Evolutionary conservation across 176 grass and related monocot species (phyloP).

Genomic region (Oryza brachyantha): DNA sequence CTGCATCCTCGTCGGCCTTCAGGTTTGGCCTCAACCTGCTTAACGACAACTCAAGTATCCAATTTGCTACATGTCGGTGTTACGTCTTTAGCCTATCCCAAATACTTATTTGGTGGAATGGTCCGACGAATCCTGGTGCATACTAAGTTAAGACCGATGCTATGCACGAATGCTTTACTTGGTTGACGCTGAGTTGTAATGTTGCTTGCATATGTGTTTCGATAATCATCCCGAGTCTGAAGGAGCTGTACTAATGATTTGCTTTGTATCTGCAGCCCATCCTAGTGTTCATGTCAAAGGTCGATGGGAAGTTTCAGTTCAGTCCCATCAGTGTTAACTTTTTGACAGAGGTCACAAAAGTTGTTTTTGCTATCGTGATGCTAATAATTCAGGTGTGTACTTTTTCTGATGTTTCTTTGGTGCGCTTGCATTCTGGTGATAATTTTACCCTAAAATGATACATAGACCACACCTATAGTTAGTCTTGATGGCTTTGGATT

Average conservation of each 20-base stretch:
- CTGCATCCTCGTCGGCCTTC: constrained; percentile 84
- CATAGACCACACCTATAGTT: background rate
- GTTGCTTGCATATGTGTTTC: background rate
- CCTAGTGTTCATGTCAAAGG: constrained; percentile 97
- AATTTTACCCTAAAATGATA: constrained; percentile 11
- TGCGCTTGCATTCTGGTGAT: background rate
- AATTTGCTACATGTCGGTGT: background rate
- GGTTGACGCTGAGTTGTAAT: background rate
- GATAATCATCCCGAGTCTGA: background rate
- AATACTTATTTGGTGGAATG: constrained; percentile 20
- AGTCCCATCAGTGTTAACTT: constrained; percentile 97
- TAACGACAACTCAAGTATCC: background rate
- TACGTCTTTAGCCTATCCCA: background rate
- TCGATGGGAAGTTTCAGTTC: constrained; percentile 93
- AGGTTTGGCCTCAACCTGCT: constrained; percentile 35
- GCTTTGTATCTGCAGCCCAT: constrained; percentile 68
- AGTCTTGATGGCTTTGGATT: constrained; percentile 9
- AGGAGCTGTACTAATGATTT: constrained; percentile 11
- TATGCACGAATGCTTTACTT: background rate
- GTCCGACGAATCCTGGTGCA: background rate
- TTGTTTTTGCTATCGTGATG: constrained; percentile 86
- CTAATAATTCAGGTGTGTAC: constrained; percentile 80
- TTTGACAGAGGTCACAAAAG: constrained; percentile 85
- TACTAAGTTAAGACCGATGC: background rate
- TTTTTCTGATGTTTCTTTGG: background rate